phyloP scores from a whole-genome alignment of 805 yeast genomes.

The Yarrowia sp. region DNA sequence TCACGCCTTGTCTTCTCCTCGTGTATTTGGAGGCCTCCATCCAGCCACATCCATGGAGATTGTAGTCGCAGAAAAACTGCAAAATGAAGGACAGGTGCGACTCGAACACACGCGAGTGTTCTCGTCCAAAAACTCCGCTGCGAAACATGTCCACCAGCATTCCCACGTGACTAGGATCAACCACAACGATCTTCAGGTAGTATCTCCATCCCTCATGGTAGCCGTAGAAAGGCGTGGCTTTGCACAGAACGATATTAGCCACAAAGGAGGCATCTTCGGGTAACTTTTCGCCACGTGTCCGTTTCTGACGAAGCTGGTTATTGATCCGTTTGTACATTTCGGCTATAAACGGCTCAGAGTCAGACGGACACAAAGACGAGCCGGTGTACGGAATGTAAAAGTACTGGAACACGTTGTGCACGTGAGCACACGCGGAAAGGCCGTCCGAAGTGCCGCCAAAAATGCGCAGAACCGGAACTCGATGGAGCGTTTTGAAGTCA shows the following conservation, averaged over 20 bases:
- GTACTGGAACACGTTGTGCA: constrained; percentile 88
- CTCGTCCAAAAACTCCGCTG: constrained; percentile 55
- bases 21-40: constrained; percentile 51
- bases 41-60: constrained; percentile 87
- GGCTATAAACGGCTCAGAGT: constrained; percentile 42
- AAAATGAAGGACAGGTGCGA: constrained; percentile 77
- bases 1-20: background rate
- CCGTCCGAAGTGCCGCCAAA: constrained; percentile 50
- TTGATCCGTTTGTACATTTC: constrained; percentile 45
- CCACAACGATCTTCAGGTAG: constrained; percentile 70
- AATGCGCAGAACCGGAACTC: background rate
- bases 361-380: constrained; percentile 42
- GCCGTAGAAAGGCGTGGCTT: constrained; percentile 86
- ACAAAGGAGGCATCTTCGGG: constrained; percentile 44
- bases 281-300: constrained; percentile 43
- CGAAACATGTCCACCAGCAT: constrained; percentile 61
- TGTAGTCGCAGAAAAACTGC: constrained; percentile 84
- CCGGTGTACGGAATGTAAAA: constrained; percentile 70
- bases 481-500: background rate
- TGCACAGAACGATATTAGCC: constrained; percentile 51
- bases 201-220: constrained; percentile 69
- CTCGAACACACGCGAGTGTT: constrained; percentile 65
- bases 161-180: constrained; percentile 65
- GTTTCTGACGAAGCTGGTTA: constrained; percentile 45
- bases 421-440: constrained; percentile 66